A percentile compares a stretch with the other conserved stretches of the same genome.
These are phyloP conservation scores for Hericium coralloides DNA, from an alignment of 768 basidiomycete genomes.

Conservation along the genomic window DNA sequence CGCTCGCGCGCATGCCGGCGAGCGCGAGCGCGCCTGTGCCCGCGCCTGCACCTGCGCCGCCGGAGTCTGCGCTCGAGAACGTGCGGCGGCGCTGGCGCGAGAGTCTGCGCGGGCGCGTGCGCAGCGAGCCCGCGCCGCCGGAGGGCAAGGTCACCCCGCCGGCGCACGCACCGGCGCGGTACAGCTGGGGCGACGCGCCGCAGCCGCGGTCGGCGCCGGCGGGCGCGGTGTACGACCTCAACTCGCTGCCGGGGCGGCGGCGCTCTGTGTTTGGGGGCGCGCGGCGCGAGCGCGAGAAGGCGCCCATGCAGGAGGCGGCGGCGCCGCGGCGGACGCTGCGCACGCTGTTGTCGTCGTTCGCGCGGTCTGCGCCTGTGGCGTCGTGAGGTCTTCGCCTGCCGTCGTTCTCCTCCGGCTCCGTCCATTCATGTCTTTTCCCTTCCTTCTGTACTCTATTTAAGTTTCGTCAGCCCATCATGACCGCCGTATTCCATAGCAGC, in stretches of 20 bases:
- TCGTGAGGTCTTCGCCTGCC: too few species aligned
- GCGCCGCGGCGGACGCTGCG: slow-evolving; percentile 2
- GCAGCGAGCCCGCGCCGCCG: neutral
- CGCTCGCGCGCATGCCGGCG: slow-evolving; percentile 7
- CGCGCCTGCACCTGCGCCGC: neutral
- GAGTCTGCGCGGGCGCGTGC: neutral
- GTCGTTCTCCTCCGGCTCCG: too few species aligned
- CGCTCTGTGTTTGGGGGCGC: neutral
- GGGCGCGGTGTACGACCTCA: neutral
- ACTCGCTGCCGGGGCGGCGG: neutral
- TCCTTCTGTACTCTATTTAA: too few species aligned
- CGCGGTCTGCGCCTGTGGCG: neutral
- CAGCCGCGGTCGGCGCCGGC: too few species aligned
- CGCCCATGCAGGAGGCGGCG: neutral
- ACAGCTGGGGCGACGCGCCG: too few species aligned
- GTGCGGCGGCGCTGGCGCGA: neutral
- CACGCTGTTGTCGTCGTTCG: neutral
- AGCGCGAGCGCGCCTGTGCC: neutral
- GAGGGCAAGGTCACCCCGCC: neutral
- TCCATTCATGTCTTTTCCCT: too few species aligned
- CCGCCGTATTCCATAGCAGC: too few species aligned
- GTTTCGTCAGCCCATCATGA: too few species aligned
- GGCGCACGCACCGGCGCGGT: neutral
- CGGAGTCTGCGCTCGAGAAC: neutral
- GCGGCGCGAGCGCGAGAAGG: neutral